Evolutionary conservation across 805 yeast species (phyloP).

Genomic region (Brettanomyces nanus): DNA sequence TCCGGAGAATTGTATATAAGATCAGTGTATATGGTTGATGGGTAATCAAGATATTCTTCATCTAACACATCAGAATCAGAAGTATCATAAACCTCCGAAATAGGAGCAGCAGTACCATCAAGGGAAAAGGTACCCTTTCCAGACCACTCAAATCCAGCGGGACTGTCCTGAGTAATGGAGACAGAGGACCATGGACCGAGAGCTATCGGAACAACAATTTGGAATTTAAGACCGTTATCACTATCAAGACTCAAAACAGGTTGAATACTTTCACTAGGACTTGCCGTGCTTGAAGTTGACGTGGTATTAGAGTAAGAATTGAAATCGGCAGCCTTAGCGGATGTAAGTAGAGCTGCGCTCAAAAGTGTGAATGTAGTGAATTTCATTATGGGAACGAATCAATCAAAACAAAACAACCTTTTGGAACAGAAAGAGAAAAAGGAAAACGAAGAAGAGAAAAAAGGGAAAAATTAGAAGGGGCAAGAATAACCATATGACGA

Average conservation of each 20-base stretch:
- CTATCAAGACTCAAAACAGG: background rate
- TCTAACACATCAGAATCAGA: background rate
- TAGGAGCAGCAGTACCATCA: slow-evolving; percentile 1
- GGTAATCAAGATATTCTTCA: slow-evolving; percentile 1
- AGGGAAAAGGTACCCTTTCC: background rate
- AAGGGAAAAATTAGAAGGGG: too few relatives aligned
- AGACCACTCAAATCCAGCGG: slow-evolving; percentile 1
- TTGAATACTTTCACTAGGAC: background rate
- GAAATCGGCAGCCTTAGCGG: slow-evolving; percentile 1
- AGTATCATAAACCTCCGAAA: background rate
- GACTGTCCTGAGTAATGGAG: background rate
- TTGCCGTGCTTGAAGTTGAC: slow-evolving; percentile 1
- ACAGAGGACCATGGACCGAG: slow-evolving; percentile 2
- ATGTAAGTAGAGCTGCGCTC: background rate
- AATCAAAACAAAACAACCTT: too few relatives aligned
- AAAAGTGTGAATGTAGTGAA: slow-evolving; percentile 1
- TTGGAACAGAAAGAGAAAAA: too few relatives aligned
- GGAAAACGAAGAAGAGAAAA: too few relatives aligned
- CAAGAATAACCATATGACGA: too few relatives aligned
- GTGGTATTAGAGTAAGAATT: slow-evolving; percentile 2
- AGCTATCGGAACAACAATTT: background rate
- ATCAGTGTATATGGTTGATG: background rate
- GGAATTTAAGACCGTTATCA: background rate
- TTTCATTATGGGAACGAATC: slow-evolving; percentile 1
- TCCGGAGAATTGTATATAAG: background rate